These are phyloP conservation scores for Penicillium paxilli DNA, from an alignment of 495 filamentous ascomycete species.

Conservation along the genomic window DNA sequence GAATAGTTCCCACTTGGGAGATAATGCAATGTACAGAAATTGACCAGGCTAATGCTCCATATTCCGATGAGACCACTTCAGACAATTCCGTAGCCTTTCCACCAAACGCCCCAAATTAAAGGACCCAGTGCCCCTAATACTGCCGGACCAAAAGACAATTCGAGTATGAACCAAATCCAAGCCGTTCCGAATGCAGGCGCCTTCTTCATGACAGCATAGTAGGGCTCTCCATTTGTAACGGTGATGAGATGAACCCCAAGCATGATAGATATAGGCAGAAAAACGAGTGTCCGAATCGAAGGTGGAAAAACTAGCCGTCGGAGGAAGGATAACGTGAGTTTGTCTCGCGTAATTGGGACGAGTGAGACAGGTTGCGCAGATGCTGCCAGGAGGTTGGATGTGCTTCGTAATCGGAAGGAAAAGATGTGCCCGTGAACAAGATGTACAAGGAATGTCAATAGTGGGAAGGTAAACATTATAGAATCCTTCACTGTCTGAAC, in stretches of 20 bases:
- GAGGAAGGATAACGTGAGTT: slow-evolving; percentile 32
- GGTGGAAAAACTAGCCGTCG: slow-evolving; percentile 37
- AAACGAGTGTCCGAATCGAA: slow-evolving; percentile 31
- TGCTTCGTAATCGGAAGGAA: slow-evolving; percentile 19
- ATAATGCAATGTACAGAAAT: neutral
- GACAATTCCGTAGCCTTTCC: slow-evolving; percentile 64
- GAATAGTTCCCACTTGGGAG: neutral
- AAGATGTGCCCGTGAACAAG: slow-evolving; percentile 48
- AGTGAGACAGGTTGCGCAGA: slow-evolving; percentile 22
- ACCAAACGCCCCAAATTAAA: slow-evolving; percentile 63
- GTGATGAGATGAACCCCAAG: slow-evolving; percentile 77
- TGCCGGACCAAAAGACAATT: slow-evolving; percentile 73
- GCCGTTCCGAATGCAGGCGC: slow-evolving; percentile 85
- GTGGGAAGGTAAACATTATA: slow-evolving; percentile 35
- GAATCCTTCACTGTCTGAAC: slow-evolving; percentile 50
- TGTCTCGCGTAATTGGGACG: slow-evolving; percentile 31
- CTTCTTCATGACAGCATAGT: slow-evolving; percentile 88
- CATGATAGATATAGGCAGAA: slow-evolving; percentile 56
- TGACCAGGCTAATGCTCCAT: neutral
- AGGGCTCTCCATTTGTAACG: slow-evolving; percentile 74
- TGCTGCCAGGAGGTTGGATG: slow-evolving; percentile 4
- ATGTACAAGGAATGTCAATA: slow-evolving; percentile 44
- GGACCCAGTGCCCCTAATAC: slow-evolving; percentile 54
- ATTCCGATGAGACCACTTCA: slow-evolving; percentile 8
- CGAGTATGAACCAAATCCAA: slow-evolving; percentile 92